Percentiles rank a stretch among this genome's conserved stretches.
Conservation (phyloP, 306 rosid genomes). For the Hippophae rhamnoides region DNA sequence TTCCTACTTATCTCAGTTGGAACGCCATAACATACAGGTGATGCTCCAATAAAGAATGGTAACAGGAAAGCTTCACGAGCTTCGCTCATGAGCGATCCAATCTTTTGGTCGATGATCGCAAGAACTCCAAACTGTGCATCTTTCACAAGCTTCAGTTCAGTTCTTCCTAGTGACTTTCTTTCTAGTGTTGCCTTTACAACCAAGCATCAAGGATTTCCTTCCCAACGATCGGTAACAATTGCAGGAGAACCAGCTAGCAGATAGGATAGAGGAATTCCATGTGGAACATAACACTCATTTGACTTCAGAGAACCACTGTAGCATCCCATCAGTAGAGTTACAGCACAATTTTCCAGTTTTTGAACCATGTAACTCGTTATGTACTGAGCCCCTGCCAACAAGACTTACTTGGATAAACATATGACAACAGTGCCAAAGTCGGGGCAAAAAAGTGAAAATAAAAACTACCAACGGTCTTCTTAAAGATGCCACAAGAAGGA, state of each 20-base stretch:
- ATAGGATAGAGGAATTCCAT: constrained; percentile 73
- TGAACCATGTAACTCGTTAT: constrained; percentile 52
- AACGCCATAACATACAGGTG: constrained; percentile 85
- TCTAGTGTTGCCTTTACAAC: constrained; percentile 49
- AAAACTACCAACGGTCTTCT: too few relatives aligned
- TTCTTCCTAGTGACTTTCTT: constrained; percentile 53
- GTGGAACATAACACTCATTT: constrained; percentile 68
- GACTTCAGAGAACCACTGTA: constrained; percentile 69
- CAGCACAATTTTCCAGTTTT: constrained; percentile 67
- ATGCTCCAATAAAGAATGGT: constrained; percentile 79
- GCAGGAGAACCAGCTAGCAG: constrained; percentile 75
- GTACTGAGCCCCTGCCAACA: too few relatives aligned
- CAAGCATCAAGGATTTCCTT: constrained; percentile 67
- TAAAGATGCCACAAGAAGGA: background rate
- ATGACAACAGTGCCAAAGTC: too few relatives aligned
- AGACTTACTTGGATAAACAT: too few relatives aligned
- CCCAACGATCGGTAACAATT: constrained; percentile 62
- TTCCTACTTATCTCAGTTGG: constrained; percentile 72
- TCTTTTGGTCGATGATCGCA: constrained; percentile 50
- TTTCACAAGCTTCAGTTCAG: constrained; percentile 28
- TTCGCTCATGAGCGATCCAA: constrained; percentile 68
- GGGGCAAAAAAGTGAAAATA: too few relatives aligned
- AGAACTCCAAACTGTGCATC: constrained; percentile 5
- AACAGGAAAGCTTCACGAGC: constrained; percentile 76
- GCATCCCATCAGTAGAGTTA: constrained; percentile 86